phyloP scores from a whole-genome alignment of 805 yeast genomes.

The Candida michaelii region DNA sequence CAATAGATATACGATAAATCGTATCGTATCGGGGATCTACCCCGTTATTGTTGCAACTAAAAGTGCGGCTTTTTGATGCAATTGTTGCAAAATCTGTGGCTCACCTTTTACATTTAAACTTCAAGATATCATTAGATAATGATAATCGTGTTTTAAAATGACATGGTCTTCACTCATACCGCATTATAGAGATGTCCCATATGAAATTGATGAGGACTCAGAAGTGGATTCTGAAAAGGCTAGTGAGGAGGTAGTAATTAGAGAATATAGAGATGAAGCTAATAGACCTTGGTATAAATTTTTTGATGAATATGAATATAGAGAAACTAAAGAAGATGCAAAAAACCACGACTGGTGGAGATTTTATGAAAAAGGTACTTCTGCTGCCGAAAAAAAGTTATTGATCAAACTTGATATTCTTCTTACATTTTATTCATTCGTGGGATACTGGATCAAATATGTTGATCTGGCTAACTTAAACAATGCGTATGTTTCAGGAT shows the following conservation, averaged over 20 bases:
- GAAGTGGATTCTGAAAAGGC: not conserved
- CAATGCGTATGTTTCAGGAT: conserved; percentile 28
- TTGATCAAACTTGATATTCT: conserved; percentile 29
- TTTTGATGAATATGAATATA: conserved; percentile 38
- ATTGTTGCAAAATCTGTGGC: no score
- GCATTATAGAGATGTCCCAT: not conserved
- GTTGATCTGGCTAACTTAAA: conserved; percentile 14
- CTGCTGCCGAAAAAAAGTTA: conserved; percentile 29
- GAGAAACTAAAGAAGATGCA: conserved; percentile 19
- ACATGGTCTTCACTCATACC: not conserved
- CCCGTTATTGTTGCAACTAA: no score
- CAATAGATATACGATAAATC: no score
- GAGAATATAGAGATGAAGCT: conserved; percentile 48
- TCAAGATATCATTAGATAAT: not conserved
- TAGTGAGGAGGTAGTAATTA: not conserved
- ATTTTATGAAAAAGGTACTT: conserved; percentile 27
- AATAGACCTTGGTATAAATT: conserved; percentile 50
- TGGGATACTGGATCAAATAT: conserved; percentile 15
- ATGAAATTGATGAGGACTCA: not conserved
- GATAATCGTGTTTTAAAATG: not conserved
- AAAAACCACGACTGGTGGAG: conserved; percentile 20
- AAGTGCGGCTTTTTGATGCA: no score
- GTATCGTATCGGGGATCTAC: no score
- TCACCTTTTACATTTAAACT: not conserved
- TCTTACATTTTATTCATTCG: conserved; percentile 11